These are phyloP conservation scores for Polyporus tsugae DNA, from an alignment of 1,284 basidiomycete species.

Conservation along the genomic window DNA sequence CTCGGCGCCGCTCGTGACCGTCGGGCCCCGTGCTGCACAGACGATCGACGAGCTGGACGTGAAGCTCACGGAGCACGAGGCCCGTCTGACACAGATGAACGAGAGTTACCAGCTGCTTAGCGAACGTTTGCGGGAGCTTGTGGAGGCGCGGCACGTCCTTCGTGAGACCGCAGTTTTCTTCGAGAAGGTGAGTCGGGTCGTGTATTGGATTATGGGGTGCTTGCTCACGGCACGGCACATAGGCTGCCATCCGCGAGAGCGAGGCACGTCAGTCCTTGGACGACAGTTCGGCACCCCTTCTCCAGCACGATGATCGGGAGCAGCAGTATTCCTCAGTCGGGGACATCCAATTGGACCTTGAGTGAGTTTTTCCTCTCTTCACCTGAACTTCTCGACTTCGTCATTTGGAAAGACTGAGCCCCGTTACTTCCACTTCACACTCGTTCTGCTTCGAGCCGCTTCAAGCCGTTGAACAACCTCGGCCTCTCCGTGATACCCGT, in stretches of 20 bases:
- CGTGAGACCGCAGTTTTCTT: constrained; percentile 98
- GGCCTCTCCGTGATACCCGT: background rate
- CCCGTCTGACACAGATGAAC: constrained; percentile 91
- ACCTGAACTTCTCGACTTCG: background rate
- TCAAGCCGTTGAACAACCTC: background rate
- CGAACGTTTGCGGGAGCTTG: constrained; percentile 86
- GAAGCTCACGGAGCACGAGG: constrained; percentile 89
- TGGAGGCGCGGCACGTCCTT: constrained; percentile 94
- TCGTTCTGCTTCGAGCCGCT: background rate
- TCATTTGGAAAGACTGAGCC: background rate
- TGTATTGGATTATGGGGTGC: background rate
- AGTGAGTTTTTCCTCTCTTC: constrained; percentile 56
- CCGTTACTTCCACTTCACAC: background rate
- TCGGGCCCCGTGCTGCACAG: constrained; percentile 91
- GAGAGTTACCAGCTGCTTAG: constrained; percentile 91
- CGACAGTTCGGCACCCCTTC: constrained; percentile 89
- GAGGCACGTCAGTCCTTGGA: constrained; percentile 93
- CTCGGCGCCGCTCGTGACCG: constrained; percentile 82
- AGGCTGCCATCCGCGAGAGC: constrained; percentile 84
- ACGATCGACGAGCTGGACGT: constrained; percentile 94
- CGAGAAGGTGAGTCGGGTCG: constrained; percentile 67
- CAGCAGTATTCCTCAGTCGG: constrained; percentile 60
- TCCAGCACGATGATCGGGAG: constrained; percentile 91
- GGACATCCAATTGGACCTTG: constrained; percentile 82
- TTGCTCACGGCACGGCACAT: constrained; percentile 17